Evolutionary conservation across 148 eudicot genomes (phyloP).

Genomic region (Amaranthus cruentus): DNA sequence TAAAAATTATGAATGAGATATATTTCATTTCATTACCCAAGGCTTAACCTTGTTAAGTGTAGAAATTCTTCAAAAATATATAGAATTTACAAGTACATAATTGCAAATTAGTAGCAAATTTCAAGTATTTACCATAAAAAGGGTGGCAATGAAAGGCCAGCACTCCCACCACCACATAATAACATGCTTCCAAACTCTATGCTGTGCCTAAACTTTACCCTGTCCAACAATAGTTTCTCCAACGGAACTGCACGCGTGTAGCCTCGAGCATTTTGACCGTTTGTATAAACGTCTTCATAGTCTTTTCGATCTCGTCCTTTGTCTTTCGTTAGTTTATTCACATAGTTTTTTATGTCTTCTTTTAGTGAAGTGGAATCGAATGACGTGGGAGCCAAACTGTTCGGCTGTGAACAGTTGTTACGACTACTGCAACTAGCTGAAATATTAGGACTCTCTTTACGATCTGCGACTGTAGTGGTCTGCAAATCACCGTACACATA

Average conservation of each 20-base stretch:
- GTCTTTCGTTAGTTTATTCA: constrained; percentile 44
- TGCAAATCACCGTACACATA: constrained; percentile 32
- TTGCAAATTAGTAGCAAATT: constrained; percentile 1
- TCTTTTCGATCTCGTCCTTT: constrained; percentile 20
- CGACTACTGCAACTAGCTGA: constrained; percentile 22
- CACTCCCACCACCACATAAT: constrained; percentile 54
- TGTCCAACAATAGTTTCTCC: constrained; percentile 53
- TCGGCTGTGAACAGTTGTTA: constrained; percentile 19
- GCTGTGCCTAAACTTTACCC: constrained; percentile 46
- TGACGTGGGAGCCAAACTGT: constrained; percentile 36
- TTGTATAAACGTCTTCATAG: constrained; percentile 18
- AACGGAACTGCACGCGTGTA: constrained; percentile 20
- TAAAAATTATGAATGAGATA: background rate
- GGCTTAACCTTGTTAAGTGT: background rate
- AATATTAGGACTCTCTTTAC: constrained; percentile 30
- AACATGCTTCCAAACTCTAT: constrained; percentile 75
- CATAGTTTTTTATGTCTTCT: constrained; percentile 48
- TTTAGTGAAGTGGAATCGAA: constrained; percentile 31
- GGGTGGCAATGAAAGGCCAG: constrained; percentile 30
- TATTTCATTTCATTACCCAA: constrained; percentile 10
- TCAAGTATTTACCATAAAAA: constrained; percentile 28
- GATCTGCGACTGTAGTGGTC: constrained; percentile 15
- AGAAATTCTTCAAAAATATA: background rate
- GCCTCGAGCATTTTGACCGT: constrained; percentile 28
- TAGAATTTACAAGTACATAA: background rate